Conservation (phyloP, 305 asterid genomes). For the Solanum hybrid region DNA sequence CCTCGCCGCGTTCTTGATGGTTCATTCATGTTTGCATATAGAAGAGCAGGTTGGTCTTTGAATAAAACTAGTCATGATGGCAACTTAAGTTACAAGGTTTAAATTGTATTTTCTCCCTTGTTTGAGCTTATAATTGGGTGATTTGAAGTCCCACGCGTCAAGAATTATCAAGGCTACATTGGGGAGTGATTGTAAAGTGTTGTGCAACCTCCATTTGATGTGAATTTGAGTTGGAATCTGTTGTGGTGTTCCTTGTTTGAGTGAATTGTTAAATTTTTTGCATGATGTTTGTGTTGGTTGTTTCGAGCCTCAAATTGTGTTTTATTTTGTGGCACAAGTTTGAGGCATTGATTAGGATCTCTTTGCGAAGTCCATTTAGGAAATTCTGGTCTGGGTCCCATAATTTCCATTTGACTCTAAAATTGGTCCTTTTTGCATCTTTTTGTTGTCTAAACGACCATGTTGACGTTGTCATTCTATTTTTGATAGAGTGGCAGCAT, state of each 20-base stretch:
- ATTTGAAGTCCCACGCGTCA: neutral
- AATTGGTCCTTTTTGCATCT: too few species aligned
- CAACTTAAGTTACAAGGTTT: neutral
- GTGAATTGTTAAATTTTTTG: too few species aligned
- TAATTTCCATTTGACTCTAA: neutral
- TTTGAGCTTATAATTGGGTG: neutral
- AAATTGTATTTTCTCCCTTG: neutral
- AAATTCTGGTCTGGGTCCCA: neutral
- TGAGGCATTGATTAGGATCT: neutral
- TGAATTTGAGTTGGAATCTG: neutral
- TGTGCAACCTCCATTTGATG: neutral
- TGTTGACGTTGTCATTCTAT: too few species aligned
- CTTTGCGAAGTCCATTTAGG: neutral
- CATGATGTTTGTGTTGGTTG: neutral
- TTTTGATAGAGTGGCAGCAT: too few species aligned
- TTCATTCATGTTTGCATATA: neutral
- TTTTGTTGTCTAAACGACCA: neutral
- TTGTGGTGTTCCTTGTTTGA: neutral
- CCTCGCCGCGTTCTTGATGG: neutral
- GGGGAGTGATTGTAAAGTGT: neutral
- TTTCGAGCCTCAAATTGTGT: neutral
- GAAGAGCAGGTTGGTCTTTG: neutral
- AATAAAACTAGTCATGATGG: neutral
- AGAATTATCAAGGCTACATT: neutral
- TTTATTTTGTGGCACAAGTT: neutral